Base-by-base conservation (phyloP, 2,329 filamentous ascomycete genomes). In the Septoria linicola region DNA sequence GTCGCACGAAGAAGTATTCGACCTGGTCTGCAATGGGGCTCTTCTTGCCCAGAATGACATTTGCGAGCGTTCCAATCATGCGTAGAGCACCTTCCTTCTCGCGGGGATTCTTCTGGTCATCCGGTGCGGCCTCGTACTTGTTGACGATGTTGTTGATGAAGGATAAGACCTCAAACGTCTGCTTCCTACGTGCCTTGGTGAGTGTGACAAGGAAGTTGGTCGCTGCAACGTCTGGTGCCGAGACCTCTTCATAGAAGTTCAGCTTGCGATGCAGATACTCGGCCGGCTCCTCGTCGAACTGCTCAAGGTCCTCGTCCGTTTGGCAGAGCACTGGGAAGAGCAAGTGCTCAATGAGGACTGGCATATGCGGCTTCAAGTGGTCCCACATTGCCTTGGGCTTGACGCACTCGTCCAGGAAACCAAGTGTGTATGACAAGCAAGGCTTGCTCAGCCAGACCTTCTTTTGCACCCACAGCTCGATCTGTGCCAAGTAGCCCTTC, bases 351-450 rank as follows among this genome's bases (percentile, higher is more conserved):
- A 97, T 88, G 45, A 99, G 80, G 67, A 89, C 95, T 60, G 90
- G 90, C 71, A 96, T 83, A 72, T 99, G 91, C 35, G 90, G 87
- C 75, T 95, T 95, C 61, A 99, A 80, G 64, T 95, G 84, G 58
- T 85, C 82, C 93, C 93, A 99, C 83, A 96, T 99, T 55, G 89
- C 84, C 77, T 96, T 97, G 40, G 93, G 93, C 68, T 93, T 91
- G 63, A 97, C 89, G 68, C 92, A 96, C 73, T 99, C 93, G 70
- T 99, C 93, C 66, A 99, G 78, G 74, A 95, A 99, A 61, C 93
- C 87, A 54, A 99, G 80, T 0, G 89, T 97, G 72, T 95, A 95
- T 7, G 90, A 95, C 55, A 97, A 77, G 62, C 91, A 93, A 32
- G 91, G 88, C 69, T 92, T 89, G 79, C 91, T 97, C 58, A 99